A percentile compares a stretch with the other conserved stretches of the same genome.
Evolutionary conservation across 305 asterid genomes (phyloP).

Genomic region (Coffea humblotiana): DNA sequence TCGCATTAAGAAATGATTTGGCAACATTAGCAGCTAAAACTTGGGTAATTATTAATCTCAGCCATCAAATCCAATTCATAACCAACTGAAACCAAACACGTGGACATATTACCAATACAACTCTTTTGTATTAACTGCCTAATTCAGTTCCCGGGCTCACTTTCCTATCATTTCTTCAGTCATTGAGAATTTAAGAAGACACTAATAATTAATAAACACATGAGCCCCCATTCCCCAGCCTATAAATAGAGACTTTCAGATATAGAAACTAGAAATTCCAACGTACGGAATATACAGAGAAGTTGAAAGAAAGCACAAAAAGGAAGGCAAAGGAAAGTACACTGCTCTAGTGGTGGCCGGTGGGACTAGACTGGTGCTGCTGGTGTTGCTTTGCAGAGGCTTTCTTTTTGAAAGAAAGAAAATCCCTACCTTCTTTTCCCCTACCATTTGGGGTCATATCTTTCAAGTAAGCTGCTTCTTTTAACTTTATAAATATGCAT

Average conservation of each 20-base stretch:
- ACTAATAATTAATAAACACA: neutral
- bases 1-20: too few relatives aligned
- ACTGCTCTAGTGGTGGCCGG: slow-evolving; percentile 12
- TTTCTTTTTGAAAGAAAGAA: neutral
- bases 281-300: neutral
- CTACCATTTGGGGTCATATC: neutral
- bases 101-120: too few relatives aligned
- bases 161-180: neutral
- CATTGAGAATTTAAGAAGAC: slow-evolving; percentile 12
- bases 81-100: too few relatives aligned
- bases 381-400: neutral
- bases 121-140: too few relatives aligned
- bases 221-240: neutral
- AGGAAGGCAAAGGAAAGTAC: neutral
- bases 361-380: neutral
- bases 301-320: neutral
- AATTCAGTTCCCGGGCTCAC: too few relatives aligned
- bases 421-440: slow-evolving; percentile 23
- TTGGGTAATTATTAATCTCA: too few relatives aligned
- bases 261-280: too few relatives aligned
- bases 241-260: neutral
- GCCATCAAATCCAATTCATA: too few relatives aligned
- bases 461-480: slow-evolving; percentile 15
- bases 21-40: too few relatives aligned
- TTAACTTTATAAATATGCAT: slow-evolving; percentile 14